phyloP scores from a whole-genome alignment of 257 asterid genomes.

The Plectranthus barbatus region DNA sequence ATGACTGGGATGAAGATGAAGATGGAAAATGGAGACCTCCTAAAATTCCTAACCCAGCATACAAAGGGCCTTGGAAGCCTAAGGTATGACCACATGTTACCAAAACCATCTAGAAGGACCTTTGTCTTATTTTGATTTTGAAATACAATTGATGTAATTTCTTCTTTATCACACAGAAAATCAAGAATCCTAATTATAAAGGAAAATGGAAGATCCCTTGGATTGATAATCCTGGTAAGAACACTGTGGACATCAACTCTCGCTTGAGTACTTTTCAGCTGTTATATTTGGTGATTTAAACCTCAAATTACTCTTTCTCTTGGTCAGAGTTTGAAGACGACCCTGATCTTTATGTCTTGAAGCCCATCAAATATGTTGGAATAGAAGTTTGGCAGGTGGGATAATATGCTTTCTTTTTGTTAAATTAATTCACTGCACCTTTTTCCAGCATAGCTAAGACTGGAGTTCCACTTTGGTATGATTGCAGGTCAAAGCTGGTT shows the following conservation, averaged over 20 bases:
- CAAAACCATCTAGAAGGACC: not conserved
- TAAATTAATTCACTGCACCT: not conserved
- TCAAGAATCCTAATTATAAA: constrained; percentile 86
- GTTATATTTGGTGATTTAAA: not conserved
- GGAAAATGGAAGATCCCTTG: constrained; percentile 94
- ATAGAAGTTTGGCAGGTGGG: constrained; percentile 93
- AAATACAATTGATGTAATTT: not conserved
- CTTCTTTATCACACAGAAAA: constrained; percentile 37
- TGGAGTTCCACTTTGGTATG: constrained; percentile 5
- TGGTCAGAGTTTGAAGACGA: constrained; percentile 77
- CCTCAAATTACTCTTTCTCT: not conserved
- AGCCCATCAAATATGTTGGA: constrained; percentile 77
- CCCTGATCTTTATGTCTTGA: constrained; percentile 79
- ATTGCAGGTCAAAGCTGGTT: constrained; percentile 79
- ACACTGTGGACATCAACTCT: not conserved
- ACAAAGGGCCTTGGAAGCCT: constrained; percentile 70
- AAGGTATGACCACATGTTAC: constrained; percentile 34
- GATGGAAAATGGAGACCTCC: constrained; percentile 86
- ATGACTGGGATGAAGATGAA: constrained; percentile 92
- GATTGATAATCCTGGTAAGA: constrained; percentile 86
- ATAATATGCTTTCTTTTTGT: not conserved
- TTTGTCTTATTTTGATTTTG: not conserved
- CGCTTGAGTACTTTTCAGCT: not conserved
- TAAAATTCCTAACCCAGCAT: constrained; percentile 74
- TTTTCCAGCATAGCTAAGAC: not conserved